Conservation (phyloP, 495 filamentous ascomycete species). For the Neurospora hispaniola region DNA sequence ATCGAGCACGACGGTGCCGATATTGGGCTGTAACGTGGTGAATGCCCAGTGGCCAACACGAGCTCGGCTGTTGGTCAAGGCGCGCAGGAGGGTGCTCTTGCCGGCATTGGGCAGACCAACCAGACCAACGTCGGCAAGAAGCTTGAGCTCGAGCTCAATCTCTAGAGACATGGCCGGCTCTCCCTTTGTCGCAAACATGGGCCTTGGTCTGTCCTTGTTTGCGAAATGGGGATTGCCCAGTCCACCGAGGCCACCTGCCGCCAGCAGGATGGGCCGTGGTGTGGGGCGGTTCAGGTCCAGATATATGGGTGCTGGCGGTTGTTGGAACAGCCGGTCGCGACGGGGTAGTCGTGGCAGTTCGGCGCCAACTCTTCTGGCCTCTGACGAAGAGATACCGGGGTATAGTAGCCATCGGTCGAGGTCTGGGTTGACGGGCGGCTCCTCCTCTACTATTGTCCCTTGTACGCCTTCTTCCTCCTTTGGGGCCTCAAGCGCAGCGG, state of each 20-base stretch:
- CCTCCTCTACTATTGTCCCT: slow-evolving; percentile 2
- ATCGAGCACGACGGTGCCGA: slow-evolving; percentile 89
- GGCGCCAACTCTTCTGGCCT: slow-evolving; percentile 41
- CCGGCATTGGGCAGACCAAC: slow-evolving; percentile 95
- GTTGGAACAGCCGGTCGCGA: slow-evolving; percentile 47
- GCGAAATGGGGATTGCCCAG: slow-evolving; percentile 90
- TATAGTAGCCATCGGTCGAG: slow-evolving; percentile 79
- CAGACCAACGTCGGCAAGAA: slow-evolving; percentile 87
- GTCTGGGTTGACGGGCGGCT: slow-evolving; percentile 21
- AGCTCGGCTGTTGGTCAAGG: slow-evolving; percentile 73
- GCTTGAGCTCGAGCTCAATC: slow-evolving; percentile 84
- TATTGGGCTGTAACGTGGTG: slow-evolving; percentile 86
- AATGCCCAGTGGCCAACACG: slow-evolving; percentile 94
- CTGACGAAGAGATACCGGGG: slow-evolving; percentile 56
- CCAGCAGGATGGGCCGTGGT: slow-evolving; percentile 75
- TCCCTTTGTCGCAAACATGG: slow-evolving; percentile 81
- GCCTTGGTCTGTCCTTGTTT: slow-evolving; percentile 53
- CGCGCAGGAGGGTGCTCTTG: slow-evolving; percentile 84
- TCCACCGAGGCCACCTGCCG: slow-evolving; percentile 79
- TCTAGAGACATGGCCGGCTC: slow-evolving; percentile 66
- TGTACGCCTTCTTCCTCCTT: slow-evolving; percentile 20
- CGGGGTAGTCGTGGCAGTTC: slow-evolving; percentile 47
- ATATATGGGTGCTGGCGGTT: slow-evolving; percentile 60
- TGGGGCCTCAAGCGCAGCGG: slow-evolving; percentile 16
- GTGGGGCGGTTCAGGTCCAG: slow-evolving; percentile 78